phyloP scores from a whole-genome alignment of 768 basidiomycete genomes.

The Austroboletus eburneus region DNA sequence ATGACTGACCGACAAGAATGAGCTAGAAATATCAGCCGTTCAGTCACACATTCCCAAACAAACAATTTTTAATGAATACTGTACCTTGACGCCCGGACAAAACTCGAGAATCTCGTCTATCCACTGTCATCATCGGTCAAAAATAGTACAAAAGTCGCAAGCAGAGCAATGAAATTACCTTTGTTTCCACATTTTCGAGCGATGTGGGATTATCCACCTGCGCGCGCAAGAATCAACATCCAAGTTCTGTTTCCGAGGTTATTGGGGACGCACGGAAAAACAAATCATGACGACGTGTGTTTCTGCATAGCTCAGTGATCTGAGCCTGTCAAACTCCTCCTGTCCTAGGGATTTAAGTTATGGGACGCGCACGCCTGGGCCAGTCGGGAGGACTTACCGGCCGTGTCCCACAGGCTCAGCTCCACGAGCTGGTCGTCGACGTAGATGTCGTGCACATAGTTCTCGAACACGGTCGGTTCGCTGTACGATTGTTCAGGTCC shows the following conservation, averaged over 20 bases:
- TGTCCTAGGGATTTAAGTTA: constrained; percentile 55
- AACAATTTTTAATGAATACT: no score
- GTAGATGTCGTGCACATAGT: constrained; percentile 87
- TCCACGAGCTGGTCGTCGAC: constrained; percentile 88
- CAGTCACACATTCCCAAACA: constrained; percentile 3
- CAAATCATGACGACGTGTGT: constrained; percentile 96
- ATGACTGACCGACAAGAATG: constrained; percentile 77
- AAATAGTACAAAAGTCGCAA: background rate
- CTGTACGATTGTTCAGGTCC: constrained; percentile 33
- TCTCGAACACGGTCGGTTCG: constrained; percentile 95
- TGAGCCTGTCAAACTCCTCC: constrained; percentile 91
- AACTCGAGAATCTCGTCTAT: constrained; percentile 88
- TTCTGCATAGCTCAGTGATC: constrained; percentile 94
- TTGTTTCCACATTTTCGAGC: constrained; percentile 92
- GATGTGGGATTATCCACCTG: constrained; percentile 94
- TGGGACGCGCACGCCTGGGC: constrained; percentile 5
- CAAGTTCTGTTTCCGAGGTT: background rate
- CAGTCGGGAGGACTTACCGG: constrained; percentile 52
- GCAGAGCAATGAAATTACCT: constrained; percentile 42
- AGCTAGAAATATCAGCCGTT: constrained; percentile 42
- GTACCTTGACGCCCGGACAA: constrained; percentile 92
- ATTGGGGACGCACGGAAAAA: constrained; percentile 61
- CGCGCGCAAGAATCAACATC: background rate
- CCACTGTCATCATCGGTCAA: constrained; percentile 59
- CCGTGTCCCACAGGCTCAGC: constrained; percentile 95